Base-by-base conservation (phyloP, 345 rosid genomes). In the Gossypium sturtianum region DNA sequence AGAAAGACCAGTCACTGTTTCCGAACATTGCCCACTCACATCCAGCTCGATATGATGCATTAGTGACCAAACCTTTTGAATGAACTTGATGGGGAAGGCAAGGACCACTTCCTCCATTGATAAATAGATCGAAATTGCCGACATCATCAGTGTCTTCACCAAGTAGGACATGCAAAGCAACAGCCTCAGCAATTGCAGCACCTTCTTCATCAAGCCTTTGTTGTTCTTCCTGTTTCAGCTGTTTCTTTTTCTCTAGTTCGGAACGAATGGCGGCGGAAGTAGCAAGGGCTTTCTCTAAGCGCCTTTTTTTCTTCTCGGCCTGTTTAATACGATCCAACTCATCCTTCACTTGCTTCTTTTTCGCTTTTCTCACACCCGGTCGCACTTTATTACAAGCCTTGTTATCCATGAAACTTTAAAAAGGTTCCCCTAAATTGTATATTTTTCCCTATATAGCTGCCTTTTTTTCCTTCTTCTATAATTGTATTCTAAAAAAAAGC, bases 111-210 rank as follows among this genome's bases (percentile, higher is more conserved):
- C 82, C 80, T 75, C 82, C 90, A 51, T 75, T 84, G 79, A 83
- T 79, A 53, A 86, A 76, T 47, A 89, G 59, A 74, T 88, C 84
- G 58, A 85, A 71, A 12, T 79, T 80, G 52, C 79, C 54, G 23
- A 80, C 78, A 76, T 90, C 99, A 84, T 90, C 97, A 62, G 96
- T 84, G 82, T 95, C 99, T 77, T 95, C 97, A 66, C 96, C 96
- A 15, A 95, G 83, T 71, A 93, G 77, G 75, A 95, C 99, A 57
- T 84, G 93, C 75, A 93, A 80, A 79, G 99, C 99, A 75, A 95
- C 99, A 78, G 99, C 98, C 83, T 95, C 99, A 7, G 98, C 98
- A 72, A 95, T 89, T 9, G 99, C 98, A 79, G 99, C 98, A 38
- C 98, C 98, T 86, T 94, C 97, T 80, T 93, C 99, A 82, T 95